These are phyloP conservation scores for Podaxis pistillaris DNA, from an alignment of 768 basidiomycete species.

Conservation along the genomic window DNA sequence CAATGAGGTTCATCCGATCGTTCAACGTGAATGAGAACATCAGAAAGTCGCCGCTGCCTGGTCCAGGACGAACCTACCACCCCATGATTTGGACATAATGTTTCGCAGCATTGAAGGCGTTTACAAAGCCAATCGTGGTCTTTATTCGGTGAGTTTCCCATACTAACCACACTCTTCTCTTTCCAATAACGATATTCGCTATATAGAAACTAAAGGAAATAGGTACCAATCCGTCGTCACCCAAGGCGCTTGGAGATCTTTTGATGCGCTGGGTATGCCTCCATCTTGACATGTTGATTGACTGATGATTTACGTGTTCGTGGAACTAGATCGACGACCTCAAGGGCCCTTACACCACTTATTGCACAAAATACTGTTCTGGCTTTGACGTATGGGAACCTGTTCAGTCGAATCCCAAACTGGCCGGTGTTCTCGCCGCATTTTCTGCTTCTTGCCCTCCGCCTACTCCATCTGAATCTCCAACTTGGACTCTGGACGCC, in stretches of 20 bases:
- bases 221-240: slow-evolving; percentile 87
- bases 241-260: slow-evolving; percentile 91
- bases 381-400: slow-evolving; percentile 87
- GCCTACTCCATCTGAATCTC: slow-evolving; percentile 41
- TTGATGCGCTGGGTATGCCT: slow-evolving; percentile 92
- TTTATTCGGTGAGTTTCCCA: slow-evolving; percentile 56
- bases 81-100: slow-evolving; percentile 87
- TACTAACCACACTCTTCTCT: slow-evolving; percentile 3
- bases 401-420: slow-evolving; percentile 71
- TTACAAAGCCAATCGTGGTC: slow-evolving; percentile 85
- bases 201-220: slow-evolving; percentile 90
- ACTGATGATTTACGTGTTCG: slow-evolving; percentile 17
- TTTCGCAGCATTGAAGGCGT: slow-evolving; percentile 91
- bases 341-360: slow-evolving; percentile 80
- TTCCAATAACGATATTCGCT: slow-evolving; percentile 16
- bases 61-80: slow-evolving; percentile 94
- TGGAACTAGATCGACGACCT: slow-evolving; percentile 82
- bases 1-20: slow-evolving; percentile 1
- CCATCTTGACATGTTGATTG: slow-evolving; percentile 6
- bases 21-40: slow-evolving; percentile 13
- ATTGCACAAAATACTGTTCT: slow-evolving; percentile 64
- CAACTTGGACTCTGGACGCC: slow-evolving; percentile 80
- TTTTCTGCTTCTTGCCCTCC: slow-evolving; percentile 71
- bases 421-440: slow-evolving; percentile 61
- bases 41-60: slow-evolving; percentile 98